Evolutionary conservation across 352 stramenopile genomes (phyloP), one percentile per base, ranked within the genome.

Genomic region (Phytophthora boehmeriae): DNA sequence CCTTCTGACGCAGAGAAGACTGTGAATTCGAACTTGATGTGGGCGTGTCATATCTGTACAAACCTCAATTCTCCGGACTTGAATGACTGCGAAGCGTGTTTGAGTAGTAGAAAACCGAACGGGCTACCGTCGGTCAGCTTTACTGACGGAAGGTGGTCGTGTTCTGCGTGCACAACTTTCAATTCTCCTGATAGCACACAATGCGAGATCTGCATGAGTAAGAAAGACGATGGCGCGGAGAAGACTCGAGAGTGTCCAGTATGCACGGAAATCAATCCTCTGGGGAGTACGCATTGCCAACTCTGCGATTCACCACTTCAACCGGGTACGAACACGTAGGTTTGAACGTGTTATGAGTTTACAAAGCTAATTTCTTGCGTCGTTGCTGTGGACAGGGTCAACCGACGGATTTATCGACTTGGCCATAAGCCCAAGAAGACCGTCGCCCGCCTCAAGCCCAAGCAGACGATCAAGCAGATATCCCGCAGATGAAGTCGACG

Each of bases 251-350:
- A 82, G 38, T 90, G 80, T 43, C 59, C 66, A 2, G 71, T 88
- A 5, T 90, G 80, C 57, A 90, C 80, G 20, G 86, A 83, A 53
- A 67, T 83, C 25, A 90, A 90, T 46, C 54, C 57, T 17, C 17
- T 41, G 4, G 50, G 56, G 23, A 62, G 73, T 11, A 62, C 59
- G 6, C 64, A 66, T 14, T 90, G 80, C 53, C 76, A 83, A 38
- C 63, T 90, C 17, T 90, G 80, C 42, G 76, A 90, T 34, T 77
- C 78, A 0, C 13, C 23, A 30, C 32, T 67, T 13, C 41, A 44
- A 63, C 17, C 49, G 46, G 61, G 63, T 69, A 76, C 8, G 35
- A 41, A 51, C 42, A 20, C 4, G 25, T 32, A 41, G 4, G 17
- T 54, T 22, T 42, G 8, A 50, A 28, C 28, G 13, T 39, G 8